phyloP scores from a whole-genome alignment of 768 basidiomycete species.

The Serendipita indica region DNA sequence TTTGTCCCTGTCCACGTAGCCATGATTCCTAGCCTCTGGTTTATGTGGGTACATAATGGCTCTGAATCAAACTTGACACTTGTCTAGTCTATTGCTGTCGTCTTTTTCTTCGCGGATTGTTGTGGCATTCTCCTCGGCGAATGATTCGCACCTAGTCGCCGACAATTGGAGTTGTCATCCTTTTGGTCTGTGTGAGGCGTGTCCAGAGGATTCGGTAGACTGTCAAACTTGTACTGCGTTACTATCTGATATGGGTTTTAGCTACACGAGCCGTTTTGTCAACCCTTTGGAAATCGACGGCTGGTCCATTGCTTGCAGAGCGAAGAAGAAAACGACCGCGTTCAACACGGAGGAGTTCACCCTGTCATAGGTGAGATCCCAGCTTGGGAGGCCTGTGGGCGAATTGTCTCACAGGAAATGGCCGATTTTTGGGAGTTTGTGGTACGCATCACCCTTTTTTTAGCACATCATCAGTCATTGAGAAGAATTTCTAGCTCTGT shows the following conservation, averaged over 20 bases:
- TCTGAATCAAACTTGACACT: no score
- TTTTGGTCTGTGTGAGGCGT: conserved; percentile 31
- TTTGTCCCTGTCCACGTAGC: neutral
- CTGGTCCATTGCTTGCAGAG: conserved; percentile 59
- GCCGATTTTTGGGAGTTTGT: conserved; percentile 87
- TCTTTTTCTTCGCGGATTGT: no score
- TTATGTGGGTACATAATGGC: neutral
- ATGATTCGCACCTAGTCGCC: no score
- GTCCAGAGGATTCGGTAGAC: conserved; percentile 29
- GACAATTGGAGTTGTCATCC: no score
- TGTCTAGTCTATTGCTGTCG: no score
- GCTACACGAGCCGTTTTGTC: conserved; percentile 80
- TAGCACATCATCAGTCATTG: neutral
- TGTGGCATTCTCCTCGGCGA: no score
- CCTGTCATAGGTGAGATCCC: conserved; percentile 32
- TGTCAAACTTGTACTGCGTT: conserved; percentile 9
- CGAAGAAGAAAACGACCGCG: conserved; percentile 14
- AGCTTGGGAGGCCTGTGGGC: conserved; percentile 90
- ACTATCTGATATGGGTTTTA: conserved; percentile 20
- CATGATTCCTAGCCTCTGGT: neutral
- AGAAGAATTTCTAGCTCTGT: conserved; percentile 20
- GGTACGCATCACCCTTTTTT: conserved; percentile 30
- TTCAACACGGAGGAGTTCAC: conserved; percentile 13
- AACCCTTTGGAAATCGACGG: conserved; percentile 89
- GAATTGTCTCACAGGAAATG: conserved; percentile 61